Evolutionary conservation across 257 asterid genomes (phyloP).

Genomic region (Anisodus acutangulus): DNA sequence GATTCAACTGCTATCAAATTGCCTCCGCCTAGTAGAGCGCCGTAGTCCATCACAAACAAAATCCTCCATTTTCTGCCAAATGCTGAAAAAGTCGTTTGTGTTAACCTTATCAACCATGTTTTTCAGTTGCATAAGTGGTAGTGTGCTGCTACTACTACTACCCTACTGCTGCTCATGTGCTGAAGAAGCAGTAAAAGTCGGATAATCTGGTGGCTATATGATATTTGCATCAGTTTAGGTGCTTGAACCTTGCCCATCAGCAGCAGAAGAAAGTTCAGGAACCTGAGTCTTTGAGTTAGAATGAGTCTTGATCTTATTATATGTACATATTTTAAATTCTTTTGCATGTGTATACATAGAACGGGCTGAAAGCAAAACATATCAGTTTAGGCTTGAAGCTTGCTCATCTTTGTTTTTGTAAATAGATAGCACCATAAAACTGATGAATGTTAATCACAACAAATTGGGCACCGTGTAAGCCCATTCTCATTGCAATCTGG

Average conservation of each 20-base stretch:
- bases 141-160: too few species aligned
- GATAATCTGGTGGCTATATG: neutral
- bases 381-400: neutral
- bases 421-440: neutral
- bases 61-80: neutral
- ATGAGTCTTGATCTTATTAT: neutral
- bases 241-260: neutral
- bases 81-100: neutral
- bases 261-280: neutral
- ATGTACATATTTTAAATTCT: neutral
- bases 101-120: neutral
- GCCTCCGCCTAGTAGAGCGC: neutral
- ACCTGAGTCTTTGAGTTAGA: neutral
- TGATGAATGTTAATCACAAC: conserved; percentile 51
- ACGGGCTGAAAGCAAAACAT: neutral
- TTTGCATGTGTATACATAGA: neutral
- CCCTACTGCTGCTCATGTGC: neutral
- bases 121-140: neutral
- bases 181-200: neutral
- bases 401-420: neutral
- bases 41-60: neutral
- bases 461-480: conserved; percentile 74
- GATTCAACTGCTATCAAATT: neutral
- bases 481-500: conserved; percentile 93
- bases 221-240: neutral